Evolutionary conservation across 1,284 basidiomycete species (phyloP).

Genomic region (Naganishia albida): DNA sequence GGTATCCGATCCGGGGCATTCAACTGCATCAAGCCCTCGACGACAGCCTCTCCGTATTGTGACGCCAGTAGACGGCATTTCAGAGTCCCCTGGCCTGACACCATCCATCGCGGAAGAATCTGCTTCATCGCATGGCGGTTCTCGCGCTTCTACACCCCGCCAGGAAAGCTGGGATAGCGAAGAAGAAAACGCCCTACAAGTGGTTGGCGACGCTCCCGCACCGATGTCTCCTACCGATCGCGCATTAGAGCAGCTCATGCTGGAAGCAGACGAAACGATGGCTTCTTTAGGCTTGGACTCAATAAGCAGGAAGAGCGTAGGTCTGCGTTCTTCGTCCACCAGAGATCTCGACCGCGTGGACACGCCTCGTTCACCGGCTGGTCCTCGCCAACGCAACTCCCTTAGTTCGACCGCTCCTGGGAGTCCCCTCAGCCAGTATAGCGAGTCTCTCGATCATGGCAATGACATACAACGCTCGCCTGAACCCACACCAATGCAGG

Average conservation of each 20-base stretch:
- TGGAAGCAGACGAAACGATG: constrained; percentile 22
- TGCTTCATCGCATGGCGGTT: constrained; percentile 40
- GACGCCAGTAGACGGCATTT: constrained; percentile 4
- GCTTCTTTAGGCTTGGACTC: constrained; percentile 10
- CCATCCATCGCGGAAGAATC: constrained; percentile 45
- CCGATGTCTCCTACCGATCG: constrained; percentile 25
- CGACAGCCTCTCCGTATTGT: background rate
- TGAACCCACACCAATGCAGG: background rate
- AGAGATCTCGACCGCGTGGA: background rate
- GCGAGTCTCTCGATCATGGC: constrained; percentile 19
- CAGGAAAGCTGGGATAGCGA: background rate
- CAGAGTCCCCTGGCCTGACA: constrained; percentile 40
- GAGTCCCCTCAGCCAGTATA: constrained; percentile 21
- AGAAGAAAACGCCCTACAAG: background rate
- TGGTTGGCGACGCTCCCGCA: background rate
- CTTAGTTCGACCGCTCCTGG: constrained; percentile 10
- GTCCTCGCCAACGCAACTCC: constrained; percentile 16
- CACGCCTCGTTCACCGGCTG: constrained; percentile 1
- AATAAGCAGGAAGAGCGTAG: constrained; percentile 15
- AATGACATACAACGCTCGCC: constrained; percentile 8
- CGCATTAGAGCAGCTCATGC: constrained; percentile 19
- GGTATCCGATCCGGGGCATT: background rate
- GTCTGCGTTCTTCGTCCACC: background rate
- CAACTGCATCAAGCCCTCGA: background rate
- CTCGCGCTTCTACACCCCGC: constrained; percentile 18